Percentiles rank a stretch among this genome's conserved stretches.
phyloP scores from a whole-genome alignment of 768 basidiomycete genomes.

The Lactifluus subvellereus region DNA sequence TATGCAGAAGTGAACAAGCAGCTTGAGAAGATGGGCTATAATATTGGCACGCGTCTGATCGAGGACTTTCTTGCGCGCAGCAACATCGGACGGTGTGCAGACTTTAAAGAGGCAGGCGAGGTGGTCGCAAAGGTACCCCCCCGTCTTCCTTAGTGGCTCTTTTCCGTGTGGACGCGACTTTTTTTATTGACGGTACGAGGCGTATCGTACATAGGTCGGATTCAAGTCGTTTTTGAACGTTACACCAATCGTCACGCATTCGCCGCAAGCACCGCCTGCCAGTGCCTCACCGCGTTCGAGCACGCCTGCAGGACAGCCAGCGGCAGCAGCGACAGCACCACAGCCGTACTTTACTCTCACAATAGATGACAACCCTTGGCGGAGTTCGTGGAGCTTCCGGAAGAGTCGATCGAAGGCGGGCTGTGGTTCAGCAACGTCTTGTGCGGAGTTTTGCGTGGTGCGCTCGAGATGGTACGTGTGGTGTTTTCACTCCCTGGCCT shows the following conservation, averaged over 20 bases:
- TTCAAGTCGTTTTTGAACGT: conserved; percentile 98
- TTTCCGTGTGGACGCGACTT: background rate
- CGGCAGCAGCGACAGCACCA: conserved; percentile 19
- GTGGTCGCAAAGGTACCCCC: conserved; percentile 79
- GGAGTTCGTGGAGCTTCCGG: conserved; percentile 95
- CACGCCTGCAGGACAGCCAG: conserved; percentile 34
- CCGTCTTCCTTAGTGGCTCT: background rate
- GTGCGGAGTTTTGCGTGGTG: conserved; percentile 88
- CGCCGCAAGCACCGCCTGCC: conserved; percentile 38
- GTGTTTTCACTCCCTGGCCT: background rate
- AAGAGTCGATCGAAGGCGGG: conserved; percentile 87
- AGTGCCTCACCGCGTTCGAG: conserved; percentile 40
- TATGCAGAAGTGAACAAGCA: conserved; percentile 94
- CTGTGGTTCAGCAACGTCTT: conserved; percentile 96
- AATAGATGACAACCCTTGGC: conserved; percentile 91
- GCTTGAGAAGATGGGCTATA: conserved; percentile 99
- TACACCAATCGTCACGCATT: conserved; percentile 74
- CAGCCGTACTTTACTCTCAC: conserved; percentile 74
- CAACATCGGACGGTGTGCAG: conserved; percentile 82
- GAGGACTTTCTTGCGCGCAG: conserved; percentile 97
- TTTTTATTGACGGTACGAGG: background rate
- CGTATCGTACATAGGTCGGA: conserved; percentile 66
- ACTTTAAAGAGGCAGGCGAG: conserved; percentile 94
- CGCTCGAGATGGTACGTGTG: conserved; percentile 86
- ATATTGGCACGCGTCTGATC: conserved; percentile 92